Evolutionary conservation across 2,329 filamentous ascomycete species (phyloP).

Genomic region (Coniochaeta prunicola): DNA sequence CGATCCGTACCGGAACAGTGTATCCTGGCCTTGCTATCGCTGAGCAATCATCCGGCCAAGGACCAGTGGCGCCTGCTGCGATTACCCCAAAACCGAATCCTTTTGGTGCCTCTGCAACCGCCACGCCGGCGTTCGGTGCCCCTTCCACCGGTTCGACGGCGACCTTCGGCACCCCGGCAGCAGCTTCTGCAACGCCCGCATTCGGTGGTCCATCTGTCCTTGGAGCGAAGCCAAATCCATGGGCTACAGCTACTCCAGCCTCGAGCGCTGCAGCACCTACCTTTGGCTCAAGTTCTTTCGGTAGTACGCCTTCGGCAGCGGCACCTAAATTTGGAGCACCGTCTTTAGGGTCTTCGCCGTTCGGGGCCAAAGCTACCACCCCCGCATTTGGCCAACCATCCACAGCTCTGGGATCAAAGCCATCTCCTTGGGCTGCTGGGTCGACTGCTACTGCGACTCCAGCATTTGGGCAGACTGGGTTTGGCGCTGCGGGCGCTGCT

Average conservation of each 20-base stretch:
- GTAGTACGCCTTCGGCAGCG: constrained; percentile 13
- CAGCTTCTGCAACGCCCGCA: constrained; percentile 23
- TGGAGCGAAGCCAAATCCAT: constrained; percentile 44
- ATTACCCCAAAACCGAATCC: constrained; percentile 12
- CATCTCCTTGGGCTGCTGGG: constrained; percentile 45
- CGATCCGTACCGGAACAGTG: constrained; percentile 64
- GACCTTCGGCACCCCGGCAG: constrained; percentile 32
- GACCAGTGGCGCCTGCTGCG: constrained; percentile 17
- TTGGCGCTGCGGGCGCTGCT: constrained; percentile 30
- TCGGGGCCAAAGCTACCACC: constrained; percentile 21
- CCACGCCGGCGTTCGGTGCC: constrained; percentile 18
- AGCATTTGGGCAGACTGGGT: constrained; percentile 49
- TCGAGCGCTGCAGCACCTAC: constrained; percentile 18
- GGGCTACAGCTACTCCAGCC: constrained; percentile 35
- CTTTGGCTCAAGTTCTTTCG: constrained; percentile 14
- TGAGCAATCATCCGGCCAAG: constrained; percentile 20
- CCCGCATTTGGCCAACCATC: constrained; percentile 47
- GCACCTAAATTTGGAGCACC: constrained; percentile 43
- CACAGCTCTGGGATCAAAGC: constrained; percentile 20
- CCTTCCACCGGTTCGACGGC: constrained; percentile 18
- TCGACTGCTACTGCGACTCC: constrained; percentile 27
- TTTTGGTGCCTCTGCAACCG: constrained; percentile 14
- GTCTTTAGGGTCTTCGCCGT: constrained; percentile 27
- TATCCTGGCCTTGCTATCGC: constrained; percentile 62
- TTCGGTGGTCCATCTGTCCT: constrained; percentile 42